These are phyloP conservation scores for Coniochaeta sp. DNA, from an alignment of 2,329 filamentous ascomycete genomes.

Conservation along the genomic window DNA sequence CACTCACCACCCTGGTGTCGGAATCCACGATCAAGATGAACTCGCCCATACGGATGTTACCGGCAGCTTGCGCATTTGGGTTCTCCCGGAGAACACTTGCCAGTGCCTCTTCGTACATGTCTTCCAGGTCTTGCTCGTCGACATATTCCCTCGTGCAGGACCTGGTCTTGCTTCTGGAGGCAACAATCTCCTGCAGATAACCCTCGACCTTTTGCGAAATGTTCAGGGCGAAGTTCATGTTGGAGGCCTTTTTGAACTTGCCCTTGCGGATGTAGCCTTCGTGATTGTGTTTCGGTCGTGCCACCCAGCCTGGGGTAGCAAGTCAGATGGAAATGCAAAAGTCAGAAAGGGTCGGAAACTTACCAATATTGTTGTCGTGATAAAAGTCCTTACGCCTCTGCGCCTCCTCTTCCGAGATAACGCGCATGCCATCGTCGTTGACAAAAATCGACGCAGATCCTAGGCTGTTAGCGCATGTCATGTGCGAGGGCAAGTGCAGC, in stretches of 20 bases:
- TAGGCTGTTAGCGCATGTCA: no score
- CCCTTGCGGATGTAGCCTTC: no score
- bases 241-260: slow-evolving; percentile 70
- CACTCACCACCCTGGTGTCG: slow-evolving; percentile 62
- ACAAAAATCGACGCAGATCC: slow-evolving; percentile 51
- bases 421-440: slow-evolving; percentile 57
- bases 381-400: slow-evolving; percentile 39
- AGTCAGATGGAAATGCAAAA: no score
- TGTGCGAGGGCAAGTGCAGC: slow-evolving; percentile 37
- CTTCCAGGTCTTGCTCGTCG: slow-evolving; percentile 43
- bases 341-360: no score
- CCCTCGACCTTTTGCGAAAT: slow-evolving; percentile 57
- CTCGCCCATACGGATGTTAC: slow-evolving; percentile 54
- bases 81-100: no score
- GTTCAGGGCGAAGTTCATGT: slow-evolving; percentile 67
- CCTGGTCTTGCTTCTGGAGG: slow-evolving; percentile 4
- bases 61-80: slow-evolving; percentile 52
- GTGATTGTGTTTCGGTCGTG: slow-evolving; percentile 36
- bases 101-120: slow-evolving; percentile 42
- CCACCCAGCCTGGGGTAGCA: no score
- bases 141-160: slow-evolving; percentile 36
- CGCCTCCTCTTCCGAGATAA: slow-evolving; percentile 36
- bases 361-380: slow-evolving; percentile 38
- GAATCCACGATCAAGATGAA: slow-evolving; percentile 62
- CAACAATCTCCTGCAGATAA: slow-evolving; percentile 38